Evolutionary conservation across 257 asterid genomes (phyloP).

Genomic region (Anisodus acutangulus): DNA sequence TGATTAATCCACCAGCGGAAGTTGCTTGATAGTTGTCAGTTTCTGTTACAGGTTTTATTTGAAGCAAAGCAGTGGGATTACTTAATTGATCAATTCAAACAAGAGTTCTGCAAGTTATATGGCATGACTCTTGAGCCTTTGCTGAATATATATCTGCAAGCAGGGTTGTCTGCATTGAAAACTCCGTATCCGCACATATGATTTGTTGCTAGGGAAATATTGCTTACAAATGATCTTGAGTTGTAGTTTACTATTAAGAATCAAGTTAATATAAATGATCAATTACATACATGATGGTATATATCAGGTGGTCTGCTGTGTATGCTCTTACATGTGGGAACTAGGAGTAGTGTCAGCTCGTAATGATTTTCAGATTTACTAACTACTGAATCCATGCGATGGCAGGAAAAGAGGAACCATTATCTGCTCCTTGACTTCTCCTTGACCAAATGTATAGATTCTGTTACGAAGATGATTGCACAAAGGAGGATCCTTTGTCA

Average conservation of each 20-base stretch:
- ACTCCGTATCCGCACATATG: conserved; percentile 89
- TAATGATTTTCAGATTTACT: neutral
- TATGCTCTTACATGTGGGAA: neutral
- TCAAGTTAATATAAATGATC: neutral
- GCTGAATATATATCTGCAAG: conserved; percentile 91
- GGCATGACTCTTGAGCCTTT: conserved; percentile 98
- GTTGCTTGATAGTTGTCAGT: conserved; percentile 14
- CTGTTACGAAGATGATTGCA: conserved; percentile 91
- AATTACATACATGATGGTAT: neutral
- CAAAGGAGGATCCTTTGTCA: conserved; percentile 97
- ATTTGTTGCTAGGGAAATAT: conserved; percentile 27
- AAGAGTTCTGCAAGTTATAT: conserved; percentile 92
- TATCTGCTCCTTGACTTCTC: conserved; percentile 5
- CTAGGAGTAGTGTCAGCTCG: neutral
- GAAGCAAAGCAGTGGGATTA: conserved; percentile 92
- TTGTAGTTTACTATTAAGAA: conserved; percentile 13
- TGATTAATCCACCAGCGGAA: conserved; percentile 24
- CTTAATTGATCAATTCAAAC: conserved; percentile 90
- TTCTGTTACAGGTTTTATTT: conserved; percentile 67
- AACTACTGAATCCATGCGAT: neutral
- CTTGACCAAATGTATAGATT: conserved; percentile 69
- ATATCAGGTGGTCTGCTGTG: neutral
- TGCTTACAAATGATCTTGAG: neutral
- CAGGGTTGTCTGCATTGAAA: conserved; percentile 93
- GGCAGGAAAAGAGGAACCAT: too few species aligned